Conservation (phyloP, 2,329 filamentous ascomycete genomes). For the Aureobasidium sp. region DNA sequence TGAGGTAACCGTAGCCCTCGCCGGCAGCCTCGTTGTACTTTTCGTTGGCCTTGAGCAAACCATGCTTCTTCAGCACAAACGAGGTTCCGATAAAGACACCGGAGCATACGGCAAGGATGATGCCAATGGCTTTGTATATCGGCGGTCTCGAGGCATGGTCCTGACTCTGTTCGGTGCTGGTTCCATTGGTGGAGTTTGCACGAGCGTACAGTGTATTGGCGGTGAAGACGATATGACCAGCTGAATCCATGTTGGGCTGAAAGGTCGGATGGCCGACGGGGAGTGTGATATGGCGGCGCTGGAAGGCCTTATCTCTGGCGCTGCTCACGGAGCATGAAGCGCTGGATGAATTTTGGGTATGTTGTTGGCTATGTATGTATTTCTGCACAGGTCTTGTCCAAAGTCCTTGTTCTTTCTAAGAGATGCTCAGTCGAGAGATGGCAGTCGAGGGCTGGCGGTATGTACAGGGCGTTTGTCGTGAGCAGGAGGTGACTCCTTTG, state of each 20-base stretch:
- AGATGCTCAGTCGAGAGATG: not conserved
- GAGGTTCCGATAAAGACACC: slow-evolving; percentile 90
- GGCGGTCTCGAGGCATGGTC: slow-evolving; percentile 39
- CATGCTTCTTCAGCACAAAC: slow-evolving; percentile 92
- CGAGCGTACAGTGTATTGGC: slow-evolving; percentile 41
- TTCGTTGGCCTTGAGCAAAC: slow-evolving; percentile 82
- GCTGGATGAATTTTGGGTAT: not conserved
- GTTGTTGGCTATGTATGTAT: not conserved
- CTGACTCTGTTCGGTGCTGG: slow-evolving; percentile 18
- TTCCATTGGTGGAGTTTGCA: slow-evolving; percentile 30
- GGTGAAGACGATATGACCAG: slow-evolving; percentile 33
- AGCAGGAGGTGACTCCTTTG: not conserved
- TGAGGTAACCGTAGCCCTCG: slow-evolving; percentile 94
- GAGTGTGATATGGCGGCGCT: not conserved
- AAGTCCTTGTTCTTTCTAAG: not conserved
- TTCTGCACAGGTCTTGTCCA: not conserved
- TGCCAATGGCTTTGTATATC: slow-evolving; percentile 77
- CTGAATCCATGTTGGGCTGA: slow-evolving; percentile 37
- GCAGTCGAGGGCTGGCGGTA: too few relatives aligned
- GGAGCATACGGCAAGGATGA: slow-evolving; percentile 76
- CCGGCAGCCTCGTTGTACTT: slow-evolving; percentile 96
- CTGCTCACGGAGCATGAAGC: slow-evolving; percentile 12
- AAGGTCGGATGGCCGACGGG: too few relatives aligned
- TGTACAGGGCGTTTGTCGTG: slow-evolving; percentile 2
- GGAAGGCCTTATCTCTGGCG: slow-evolving; percentile 8